Conservation (phyloP, 2,329 filamentous ascomycete genomes). For the Penicillium expansum region DNA sequence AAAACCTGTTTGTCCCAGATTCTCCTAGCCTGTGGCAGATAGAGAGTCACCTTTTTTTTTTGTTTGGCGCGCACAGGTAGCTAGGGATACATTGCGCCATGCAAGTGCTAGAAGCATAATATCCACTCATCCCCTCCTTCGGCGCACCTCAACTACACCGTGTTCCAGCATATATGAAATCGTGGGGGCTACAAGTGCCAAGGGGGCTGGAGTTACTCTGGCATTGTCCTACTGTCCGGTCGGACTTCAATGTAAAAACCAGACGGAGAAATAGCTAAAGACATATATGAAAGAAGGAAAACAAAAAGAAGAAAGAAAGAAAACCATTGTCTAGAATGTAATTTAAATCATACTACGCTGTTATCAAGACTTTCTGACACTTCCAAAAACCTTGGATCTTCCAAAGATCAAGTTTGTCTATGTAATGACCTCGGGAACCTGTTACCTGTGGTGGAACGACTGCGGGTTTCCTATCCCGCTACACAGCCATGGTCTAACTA, state of each 20-base stretch:
- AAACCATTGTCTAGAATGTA: background rate
- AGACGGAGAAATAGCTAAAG: background rate
- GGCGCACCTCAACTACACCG: background rate
- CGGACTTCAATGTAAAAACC: background rate
- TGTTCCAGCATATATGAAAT: background rate
- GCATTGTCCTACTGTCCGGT: background rate
- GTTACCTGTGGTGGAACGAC: background rate
- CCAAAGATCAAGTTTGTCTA: background rate
- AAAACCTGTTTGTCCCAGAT: constrained; percentile 5
- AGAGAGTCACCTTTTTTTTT: background rate
- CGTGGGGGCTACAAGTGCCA: background rate
- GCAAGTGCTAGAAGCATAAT: constrained; percentile 10
- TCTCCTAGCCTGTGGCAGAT: background rate
- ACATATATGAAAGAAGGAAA: background rate
- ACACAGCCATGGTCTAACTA: background rate
- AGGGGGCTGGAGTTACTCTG: background rate
- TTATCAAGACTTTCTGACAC: constrained; percentile 2
- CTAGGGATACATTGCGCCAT: constrained; percentile 11
- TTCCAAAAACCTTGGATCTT: background rate
- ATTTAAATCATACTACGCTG: background rate
- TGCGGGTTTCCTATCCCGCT: background rate
- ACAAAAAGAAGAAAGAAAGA: background rate
- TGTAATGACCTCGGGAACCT: background rate
- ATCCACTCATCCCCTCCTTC: background rate
- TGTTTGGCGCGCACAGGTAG: constrained; percentile 4